A percentile compares a stretch with the other conserved stretches of the same genome.
These are phyloP conservation scores for Verticillium tricorpus DNA, from an alignment of 2,329 filamentous ascomycete species.

Conservation along the genomic window DNA sequence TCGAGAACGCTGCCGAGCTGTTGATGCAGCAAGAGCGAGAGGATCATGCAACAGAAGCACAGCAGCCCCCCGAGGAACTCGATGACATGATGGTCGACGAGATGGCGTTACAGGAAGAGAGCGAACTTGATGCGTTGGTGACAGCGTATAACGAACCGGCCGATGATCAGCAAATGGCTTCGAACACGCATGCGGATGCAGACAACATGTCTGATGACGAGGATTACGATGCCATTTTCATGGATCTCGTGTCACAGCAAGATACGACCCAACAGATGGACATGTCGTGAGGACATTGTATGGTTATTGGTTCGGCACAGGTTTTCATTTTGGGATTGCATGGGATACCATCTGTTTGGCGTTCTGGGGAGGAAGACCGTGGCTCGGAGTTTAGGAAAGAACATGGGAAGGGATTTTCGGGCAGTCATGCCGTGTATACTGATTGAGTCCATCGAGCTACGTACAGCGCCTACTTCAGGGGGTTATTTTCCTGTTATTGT, in stretches of 20 bases:
- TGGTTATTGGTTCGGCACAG: neutral
- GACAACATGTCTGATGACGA: slow-evolving; percentile 46
- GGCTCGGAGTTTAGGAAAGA: neutral
- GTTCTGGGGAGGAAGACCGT: neutral
- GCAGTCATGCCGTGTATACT: slow-evolving; percentile 8
- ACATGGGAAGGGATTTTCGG: neutral
- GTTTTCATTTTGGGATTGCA: neutral
- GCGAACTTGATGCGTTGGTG: slow-evolving; percentile 54
- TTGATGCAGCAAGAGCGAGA: slow-evolving; percentile 6
- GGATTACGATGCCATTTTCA: slow-evolving; percentile 61
- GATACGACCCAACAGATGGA: slow-evolving; percentile 40
- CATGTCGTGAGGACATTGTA: slow-evolving; percentile 29
- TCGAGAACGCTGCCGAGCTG: slow-evolving; percentile 43
- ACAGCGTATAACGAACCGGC: slow-evolving; percentile 35
- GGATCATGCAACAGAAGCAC: slow-evolving; percentile 15
- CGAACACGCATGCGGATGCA: slow-evolving; percentile 23
- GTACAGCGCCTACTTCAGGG: neutral
- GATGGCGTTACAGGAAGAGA: slow-evolving; percentile 46
- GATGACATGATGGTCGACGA: slow-evolving; percentile 52
- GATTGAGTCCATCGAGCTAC: slow-evolving; percentile 1
- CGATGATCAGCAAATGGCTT: slow-evolving; percentile 11
- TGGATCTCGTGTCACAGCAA: slow-evolving; percentile 55
- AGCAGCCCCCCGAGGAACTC: slow-evolving; percentile 17
- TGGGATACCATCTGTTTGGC: neutral
- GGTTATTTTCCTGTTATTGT: slow-evolving; percentile 40